Conservation (phyloP, 1,139 yeast genomes). For the Zygoascus meyerae region DNA sequence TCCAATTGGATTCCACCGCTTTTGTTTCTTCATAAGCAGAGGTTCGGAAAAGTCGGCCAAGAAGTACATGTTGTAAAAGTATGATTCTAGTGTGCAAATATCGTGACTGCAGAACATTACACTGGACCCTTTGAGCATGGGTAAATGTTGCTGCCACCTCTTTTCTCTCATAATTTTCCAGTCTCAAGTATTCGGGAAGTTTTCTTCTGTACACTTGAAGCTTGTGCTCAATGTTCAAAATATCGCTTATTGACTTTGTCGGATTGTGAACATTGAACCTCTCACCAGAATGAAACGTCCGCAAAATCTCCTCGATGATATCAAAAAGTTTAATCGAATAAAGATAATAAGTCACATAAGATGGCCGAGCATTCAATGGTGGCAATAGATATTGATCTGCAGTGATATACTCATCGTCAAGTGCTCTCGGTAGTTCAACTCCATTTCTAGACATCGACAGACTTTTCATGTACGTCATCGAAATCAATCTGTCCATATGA, state of each 20-base stretch:
- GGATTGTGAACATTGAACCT: neutral
- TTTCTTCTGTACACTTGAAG: conserved; percentile 9
- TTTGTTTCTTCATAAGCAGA: conserved; percentile 12
- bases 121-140: conserved; percentile 9
- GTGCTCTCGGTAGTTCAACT: conserved; percentile 15
- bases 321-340: conserved; percentile 17
- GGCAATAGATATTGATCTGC: conserved; percentile 15
- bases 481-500: conserved; percentile 20
- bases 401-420: conserved; percentile 20
- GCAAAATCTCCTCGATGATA: conserved; percentile 16
- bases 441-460: conserved; percentile 17
- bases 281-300: conserved; percentile 13
- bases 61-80: conserved; percentile 14
- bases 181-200: conserved; percentile 7
- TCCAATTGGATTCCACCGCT: neutral
- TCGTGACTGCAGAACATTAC: conserved; percentile 17
- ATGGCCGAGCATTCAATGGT: conserved; percentile 12
- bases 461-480: conserved; percentile 22
- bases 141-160: neutral
- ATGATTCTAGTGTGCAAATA: conserved; percentile 14
- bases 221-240: conserved; percentile 13
- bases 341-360: conserved; percentile 12
- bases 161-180: conserved; percentile 1
- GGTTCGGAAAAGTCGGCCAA: conserved; percentile 17
- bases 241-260: conserved; percentile 9